These are phyloP conservation scores for Cordia subcordata DNA, from an alignment of 257 asterid species.

Conservation along the genomic window DNA sequence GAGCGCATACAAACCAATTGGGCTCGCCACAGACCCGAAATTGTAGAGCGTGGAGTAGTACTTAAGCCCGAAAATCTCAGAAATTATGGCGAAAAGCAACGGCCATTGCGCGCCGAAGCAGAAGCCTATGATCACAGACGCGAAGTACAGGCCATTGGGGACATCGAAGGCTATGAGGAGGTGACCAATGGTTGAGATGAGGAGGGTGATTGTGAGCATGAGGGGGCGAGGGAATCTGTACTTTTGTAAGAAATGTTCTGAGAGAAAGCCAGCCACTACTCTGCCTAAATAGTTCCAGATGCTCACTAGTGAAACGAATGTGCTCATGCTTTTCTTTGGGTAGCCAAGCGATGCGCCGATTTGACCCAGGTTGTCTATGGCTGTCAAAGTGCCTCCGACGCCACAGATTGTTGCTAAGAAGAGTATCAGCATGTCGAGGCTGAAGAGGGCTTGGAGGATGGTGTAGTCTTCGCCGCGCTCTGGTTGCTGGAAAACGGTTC, in stretches of 20 bases:
- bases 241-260: conserved; percentile 49
- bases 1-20: conserved; percentile 60
- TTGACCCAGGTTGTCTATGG: conserved; percentile 68
- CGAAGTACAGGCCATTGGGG: conserved; percentile 55
- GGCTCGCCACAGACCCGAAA: conserved; percentile 78
- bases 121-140: conserved; percentile 73
- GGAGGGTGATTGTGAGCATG: conserved; percentile 40
- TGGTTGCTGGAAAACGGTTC: conserved; percentile 50
- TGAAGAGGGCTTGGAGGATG: conserved; percentile 71
- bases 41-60: conserved; percentile 74
- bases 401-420: conserved; percentile 70
- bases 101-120: conserved; percentile 94
- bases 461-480: conserved; percentile 64
- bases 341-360: conserved; percentile 63
- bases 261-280: conserved; percentile 59
- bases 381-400: conserved; percentile 75
- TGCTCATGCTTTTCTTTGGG: conserved; percentile 51
- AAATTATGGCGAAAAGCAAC: conserved; percentile 64
- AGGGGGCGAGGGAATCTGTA: conserved; percentile 64
- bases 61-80: conserved; percentile 73
- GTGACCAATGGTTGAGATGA: conserved; percentile 58
- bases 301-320: conserved; percentile 79
- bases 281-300: conserved; percentile 81
- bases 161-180: conserved; percentile 56
- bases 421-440: conserved; percentile 52